phyloP scores from a whole-genome alignment of 352 stramenopile genomes.

The Globisporangium okanoganense region DNA sequence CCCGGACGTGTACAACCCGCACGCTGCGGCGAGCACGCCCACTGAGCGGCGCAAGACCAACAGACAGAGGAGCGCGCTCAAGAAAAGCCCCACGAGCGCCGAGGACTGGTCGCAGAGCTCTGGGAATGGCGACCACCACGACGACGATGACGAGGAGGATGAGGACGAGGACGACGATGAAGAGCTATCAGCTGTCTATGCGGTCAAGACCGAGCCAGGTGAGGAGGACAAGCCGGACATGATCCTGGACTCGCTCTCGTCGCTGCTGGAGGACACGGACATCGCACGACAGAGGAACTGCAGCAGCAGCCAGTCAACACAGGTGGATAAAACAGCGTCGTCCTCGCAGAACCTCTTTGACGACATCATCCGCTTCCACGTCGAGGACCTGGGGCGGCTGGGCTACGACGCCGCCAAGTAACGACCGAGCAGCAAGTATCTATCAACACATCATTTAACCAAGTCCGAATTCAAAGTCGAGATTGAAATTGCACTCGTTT shows the following conservation, averaged over 20 bases:
- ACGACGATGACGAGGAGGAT: not conserved
- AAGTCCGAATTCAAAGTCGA: too few relatives aligned
- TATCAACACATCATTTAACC: conserved; percentile 5
- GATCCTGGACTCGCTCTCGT: conserved; percentile 30
- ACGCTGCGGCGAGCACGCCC: conserved; percentile 1
- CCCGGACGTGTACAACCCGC: conserved; percentile 9
- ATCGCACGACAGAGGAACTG: conserved; percentile 11
- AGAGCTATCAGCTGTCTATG: not conserved
- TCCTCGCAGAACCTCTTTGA: conserved; percentile 26
- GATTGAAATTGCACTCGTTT: not conserved
- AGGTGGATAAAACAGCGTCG: not conserved
- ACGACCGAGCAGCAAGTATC: not conserved
- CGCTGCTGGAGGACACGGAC: conserved; percentile 27
- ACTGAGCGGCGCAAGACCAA: not conserved
- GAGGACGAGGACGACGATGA: not conserved
- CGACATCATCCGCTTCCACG: conserved; percentile 42
- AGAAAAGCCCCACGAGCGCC: conserved; percentile 10
- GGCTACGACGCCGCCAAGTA: conserved; percentile 5
- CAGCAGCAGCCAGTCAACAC: not conserved
- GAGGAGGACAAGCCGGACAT: conserved; percentile 19
- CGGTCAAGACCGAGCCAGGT: not conserved
- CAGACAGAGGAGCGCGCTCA: not conserved
- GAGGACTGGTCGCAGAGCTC: conserved; percentile 14
- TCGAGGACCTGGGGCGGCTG: conserved; percentile 26
- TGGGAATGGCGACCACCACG: not conserved